Base-by-base conservation (phyloP, 2,329 filamentous ascomycete species). In the Colletotrichum spinosum region DNA sequence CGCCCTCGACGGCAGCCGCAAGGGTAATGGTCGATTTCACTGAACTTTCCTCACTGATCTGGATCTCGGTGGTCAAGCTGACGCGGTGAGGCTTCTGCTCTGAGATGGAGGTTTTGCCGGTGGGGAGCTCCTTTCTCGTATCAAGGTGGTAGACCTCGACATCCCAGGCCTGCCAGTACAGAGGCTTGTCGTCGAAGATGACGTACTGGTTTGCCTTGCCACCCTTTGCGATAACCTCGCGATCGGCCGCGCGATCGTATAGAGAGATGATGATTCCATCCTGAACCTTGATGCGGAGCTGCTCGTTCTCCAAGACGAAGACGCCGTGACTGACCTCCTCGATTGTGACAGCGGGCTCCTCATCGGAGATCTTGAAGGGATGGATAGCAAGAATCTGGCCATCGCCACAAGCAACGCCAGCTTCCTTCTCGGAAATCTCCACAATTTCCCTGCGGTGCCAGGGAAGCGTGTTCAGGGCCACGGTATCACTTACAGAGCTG, bases 141-240 rank as follows among this genome's bases (percentile, higher is more conserved):
- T 97, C 89, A 34, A 98, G 86, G 73, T 99, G 96, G 80, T 91
- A 99, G 35, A 98, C 94, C 78, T 99, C 96, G 6, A 98, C 95
- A 76, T 99, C 95, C 94, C 95, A 97, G 3, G 94, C 94, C 79
- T 97, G 93, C 94, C 94, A 98, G 81, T 97, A 97, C 33, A 97
- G 86, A 25, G 94, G 94, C 80, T 98, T 97, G 80, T 99, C 96
- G 74, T 99, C 96, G 73, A 97, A 98, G 33, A 98, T 89, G 69
- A 98, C 94, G 55, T 96, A 88, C 75, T 97, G 94, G 70, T 97
- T 97, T 33, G 91, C 94, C 76, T 94, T 94, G 33, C 87, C 86
- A 42, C 87, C 88, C 70, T 86, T 80, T 3, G 92, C 85, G 53
- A 99, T 86, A 17, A 97, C 79, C 76, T 99, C 94, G 55, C 95